A percentile compares a stretch with the other conserved stretches of the same genome.
Evolutionary conservation across 148 eudicot species (phyloP).

Genomic region (Heliamphora exappendiculata): DNA sequence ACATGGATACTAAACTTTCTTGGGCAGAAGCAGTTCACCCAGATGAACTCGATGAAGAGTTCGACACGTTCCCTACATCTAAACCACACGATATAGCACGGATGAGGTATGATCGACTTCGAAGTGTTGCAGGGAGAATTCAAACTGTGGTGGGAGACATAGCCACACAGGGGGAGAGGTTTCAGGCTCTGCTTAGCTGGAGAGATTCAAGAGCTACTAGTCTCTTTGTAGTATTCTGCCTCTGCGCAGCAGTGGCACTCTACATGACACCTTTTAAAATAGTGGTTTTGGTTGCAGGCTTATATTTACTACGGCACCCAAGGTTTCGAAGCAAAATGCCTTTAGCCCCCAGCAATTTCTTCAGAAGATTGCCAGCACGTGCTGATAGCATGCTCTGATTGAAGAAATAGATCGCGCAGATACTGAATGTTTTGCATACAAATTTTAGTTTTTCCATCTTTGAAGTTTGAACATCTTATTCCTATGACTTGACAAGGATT

Average conservation of each 20-base stretch:
- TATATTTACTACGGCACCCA: slow-evolving; percentile 29
- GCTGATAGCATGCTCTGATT: slow-evolving; percentile 31
- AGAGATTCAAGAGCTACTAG: slow-evolving; percentile 34
- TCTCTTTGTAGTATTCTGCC: slow-evolving; percentile 24
- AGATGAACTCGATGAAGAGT: slow-evolving; percentile 37
- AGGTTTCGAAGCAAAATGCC: slow-evolving; percentile 32
- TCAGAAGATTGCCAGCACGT: slow-evolving; percentile 30
- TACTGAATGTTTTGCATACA: neutral
- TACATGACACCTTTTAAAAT: slow-evolving; percentile 33
- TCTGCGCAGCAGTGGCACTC: slow-evolving; percentile 23
- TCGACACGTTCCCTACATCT: slow-evolving; percentile 33
- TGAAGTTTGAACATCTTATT: slow-evolving; percentile 1
- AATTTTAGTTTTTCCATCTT: neutral
- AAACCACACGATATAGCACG: slow-evolving; percentile 13
- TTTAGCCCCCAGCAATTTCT: slow-evolving; percentile 28
- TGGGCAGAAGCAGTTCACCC: slow-evolving; percentile 27
- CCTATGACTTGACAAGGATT: neutral
- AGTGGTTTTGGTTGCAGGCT: slow-evolving; percentile 23
- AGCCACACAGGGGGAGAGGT: slow-evolving; percentile 40
- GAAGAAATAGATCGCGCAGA: slow-evolving; percentile 18
- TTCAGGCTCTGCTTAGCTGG: slow-evolving; percentile 37
- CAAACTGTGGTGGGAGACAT: slow-evolving; percentile 37
- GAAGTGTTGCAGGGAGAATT: slow-evolving; percentile 33
- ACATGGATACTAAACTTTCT: slow-evolving; percentile 32
- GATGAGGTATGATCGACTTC: slow-evolving; percentile 32